A percentile compares a stretch with the other conserved stretches of the same genome.
phyloP scores from a whole-genome alignment of 805 yeast species.

The Danielozyma ontarioensis region DNA sequence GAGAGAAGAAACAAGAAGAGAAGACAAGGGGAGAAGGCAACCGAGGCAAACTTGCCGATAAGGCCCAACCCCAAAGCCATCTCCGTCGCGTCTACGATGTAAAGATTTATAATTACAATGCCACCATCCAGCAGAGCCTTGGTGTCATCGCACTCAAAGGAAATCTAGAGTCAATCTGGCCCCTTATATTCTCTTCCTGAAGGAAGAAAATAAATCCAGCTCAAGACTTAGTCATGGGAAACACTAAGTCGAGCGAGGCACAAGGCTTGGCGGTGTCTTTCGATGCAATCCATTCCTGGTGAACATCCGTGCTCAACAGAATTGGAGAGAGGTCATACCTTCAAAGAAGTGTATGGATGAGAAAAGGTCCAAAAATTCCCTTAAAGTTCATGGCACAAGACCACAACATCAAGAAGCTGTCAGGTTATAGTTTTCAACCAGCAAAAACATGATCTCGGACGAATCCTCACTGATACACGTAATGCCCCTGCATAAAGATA shows the following conservation, averaged over 20 bases:
- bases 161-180: conserved; percentile 35
- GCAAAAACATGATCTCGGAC: conserved; percentile 99
- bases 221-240: conserved; percentile 32
- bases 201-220: conserved; percentile 32
- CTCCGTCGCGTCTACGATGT: too few species aligned
- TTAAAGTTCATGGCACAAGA: conserved; percentile 46
- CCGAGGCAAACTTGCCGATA: not conserved
- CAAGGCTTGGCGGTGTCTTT: conserved; percentile 25
- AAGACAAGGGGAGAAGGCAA: too few species aligned
- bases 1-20: conserved; percentile 3
- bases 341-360: conserved; percentile 24
- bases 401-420: conserved; percentile 59
- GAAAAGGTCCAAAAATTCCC: conserved; percentile 71
- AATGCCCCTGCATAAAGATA: conserved; percentile 99
- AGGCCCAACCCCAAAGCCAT: too few species aligned
- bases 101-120: conserved; percentile 42
- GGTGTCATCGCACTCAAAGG: conserved; percentile 45
- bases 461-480: conserved; percentile 99
- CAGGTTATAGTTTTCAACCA: conserved; percentile 99
- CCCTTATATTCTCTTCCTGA: conserved; percentile 23
- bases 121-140: conserved; percentile 34
- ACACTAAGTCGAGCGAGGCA: conserved; percentile 44
- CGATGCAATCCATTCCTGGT: conserved; percentile 4
- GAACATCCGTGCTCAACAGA: conserved; percentile 23
- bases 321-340: conserved; percentile 16